phyloP scores from a whole-genome alignment of 352 stramenopile genomes.

The Phytopythium aichiense region DNA sequence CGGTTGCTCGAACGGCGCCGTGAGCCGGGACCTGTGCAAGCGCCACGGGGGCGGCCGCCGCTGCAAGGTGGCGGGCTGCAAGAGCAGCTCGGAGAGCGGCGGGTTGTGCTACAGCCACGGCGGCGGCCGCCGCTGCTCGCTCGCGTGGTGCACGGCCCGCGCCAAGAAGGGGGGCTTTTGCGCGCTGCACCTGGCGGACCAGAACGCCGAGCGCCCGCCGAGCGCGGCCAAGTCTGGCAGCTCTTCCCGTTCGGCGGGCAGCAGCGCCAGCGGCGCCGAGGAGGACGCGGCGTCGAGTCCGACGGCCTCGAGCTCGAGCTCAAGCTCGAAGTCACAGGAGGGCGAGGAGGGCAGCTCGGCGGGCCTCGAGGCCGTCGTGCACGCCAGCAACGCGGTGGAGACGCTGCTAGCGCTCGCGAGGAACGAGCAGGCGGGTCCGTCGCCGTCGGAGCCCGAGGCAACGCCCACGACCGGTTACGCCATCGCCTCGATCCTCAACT shows the following conservation, averaged over 20 bases:
- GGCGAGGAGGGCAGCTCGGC: background rate
- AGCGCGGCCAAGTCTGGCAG: background rate
- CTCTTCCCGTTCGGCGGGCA: background rate
- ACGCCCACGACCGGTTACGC: slow-evolving; percentile 24
- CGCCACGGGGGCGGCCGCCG: slow-evolving; percentile 68
- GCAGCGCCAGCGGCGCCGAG: background rate
- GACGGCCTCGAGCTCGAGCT: background rate
- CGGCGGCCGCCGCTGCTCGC: slow-evolving; percentile 56
- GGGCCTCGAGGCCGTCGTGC: slow-evolving; percentile 12
- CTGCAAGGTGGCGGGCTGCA: slow-evolving; percentile 62
- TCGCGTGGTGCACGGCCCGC: slow-evolving; percentile 64
- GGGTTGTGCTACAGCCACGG: slow-evolving; percentile 77
- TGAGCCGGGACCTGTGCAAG: slow-evolving; percentile 82
- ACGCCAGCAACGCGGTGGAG: slow-evolving; percentile 53
- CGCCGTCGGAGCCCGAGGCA: background rate
- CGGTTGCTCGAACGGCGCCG: slow-evolving; percentile 63
- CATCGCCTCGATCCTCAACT: slow-evolving; percentile 60
- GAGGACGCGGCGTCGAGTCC: background rate
- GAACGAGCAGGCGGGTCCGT: slow-evolving; percentile 10
- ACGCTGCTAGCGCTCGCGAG: slow-evolving; percentile 65
- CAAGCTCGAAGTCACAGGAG: background rate
- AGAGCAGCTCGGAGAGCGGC: slow-evolving; percentile 69
- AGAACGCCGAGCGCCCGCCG: slow-evolving; percentile 21
- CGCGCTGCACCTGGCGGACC: slow-evolving; percentile 40
- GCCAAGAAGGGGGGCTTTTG: slow-evolving; percentile 78